phyloP scores from a whole-genome alignment of 2,329 filamentous ascomycete genomes.

The Alternaria gansuensis region DNA sequence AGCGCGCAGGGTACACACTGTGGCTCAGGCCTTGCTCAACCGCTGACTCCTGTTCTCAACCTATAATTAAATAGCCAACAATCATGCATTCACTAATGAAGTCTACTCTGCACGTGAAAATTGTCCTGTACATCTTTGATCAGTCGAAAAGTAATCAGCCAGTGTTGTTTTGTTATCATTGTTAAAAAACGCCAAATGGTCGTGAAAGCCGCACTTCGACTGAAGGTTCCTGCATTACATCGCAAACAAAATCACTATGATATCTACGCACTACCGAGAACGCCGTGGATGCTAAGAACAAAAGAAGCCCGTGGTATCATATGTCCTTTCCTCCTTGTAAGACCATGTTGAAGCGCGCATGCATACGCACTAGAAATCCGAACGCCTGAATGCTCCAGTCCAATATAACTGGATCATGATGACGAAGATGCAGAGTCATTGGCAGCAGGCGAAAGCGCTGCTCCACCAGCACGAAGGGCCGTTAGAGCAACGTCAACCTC shows the following conservation, averaged over 20 bases:
- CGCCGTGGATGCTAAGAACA: conserved; percentile 8
- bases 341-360: neutral
- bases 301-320: conserved; percentile 21
- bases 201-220: neutral
- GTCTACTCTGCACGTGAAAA: neutral
- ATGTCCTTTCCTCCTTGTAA: conserved; percentile 8
- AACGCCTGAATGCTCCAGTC: conserved; percentile 3
- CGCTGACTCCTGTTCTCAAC: neutral
- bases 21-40: neutral
- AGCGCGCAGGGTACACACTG: neutral
- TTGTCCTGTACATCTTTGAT: neutral
- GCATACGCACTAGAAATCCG: neutral
- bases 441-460: conserved; percentile 34
- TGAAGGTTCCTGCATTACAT: conserved; percentile 1
- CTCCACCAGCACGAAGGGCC: conserved; percentile 33
- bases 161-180: neutral
- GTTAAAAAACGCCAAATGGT: neutral
- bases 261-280: conserved; percentile 9
- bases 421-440: conserved; percentile 45
- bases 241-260: conserved; percentile 1
- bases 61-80: neutral
- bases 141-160: neutral
- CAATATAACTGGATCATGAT: conserved; percentile 24
- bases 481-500: conserved; percentile 80
- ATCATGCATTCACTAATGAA: neutral